Evolutionary conservation across 2,329 filamentous ascomycete genomes (phyloP).

Genomic region (Emergomyces orientalis): DNA sequence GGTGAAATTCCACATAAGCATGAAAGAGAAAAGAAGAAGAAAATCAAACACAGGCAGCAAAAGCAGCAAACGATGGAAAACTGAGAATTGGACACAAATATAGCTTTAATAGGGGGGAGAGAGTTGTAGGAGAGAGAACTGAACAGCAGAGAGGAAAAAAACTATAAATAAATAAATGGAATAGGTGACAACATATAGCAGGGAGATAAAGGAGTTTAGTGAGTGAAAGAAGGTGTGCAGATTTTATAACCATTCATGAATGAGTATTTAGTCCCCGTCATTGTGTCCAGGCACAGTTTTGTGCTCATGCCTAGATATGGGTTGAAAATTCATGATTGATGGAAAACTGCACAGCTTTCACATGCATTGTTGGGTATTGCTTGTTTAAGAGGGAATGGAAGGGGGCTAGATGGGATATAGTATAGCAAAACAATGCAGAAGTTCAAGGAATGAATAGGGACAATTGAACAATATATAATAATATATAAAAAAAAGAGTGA

Average conservation of each 20-base stretch:
- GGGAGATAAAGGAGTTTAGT: not conserved
- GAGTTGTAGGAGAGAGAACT: not conserved
- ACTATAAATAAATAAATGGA: not conserved
- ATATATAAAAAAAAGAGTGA: not conserved
- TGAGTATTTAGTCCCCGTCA: not conserved
- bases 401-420: not conserved
- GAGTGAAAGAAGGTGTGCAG: not conserved
- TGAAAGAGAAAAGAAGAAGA: not conserved
- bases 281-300: not conserved
- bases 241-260: not conserved
- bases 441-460: not conserved
- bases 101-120: not conserved
- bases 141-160: not conserved
- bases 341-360: not conserved
- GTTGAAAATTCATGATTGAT: not conserved
- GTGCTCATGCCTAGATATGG: not conserved
- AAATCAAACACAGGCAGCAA: not conserved
- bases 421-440: not conserved
- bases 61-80: not conserved
- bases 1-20: not conserved
- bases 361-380: not conserved
- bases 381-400: not conserved
- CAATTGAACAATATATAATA: conserved; percentile 5
- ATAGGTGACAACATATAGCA: not conserved
- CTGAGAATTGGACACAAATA: not conserved